These are phyloP conservation scores for Cladorrhinum sp. DNA, from an alignment of 2,329 filamentous ascomycete genomes.

Conservation along the genomic window DNA sequence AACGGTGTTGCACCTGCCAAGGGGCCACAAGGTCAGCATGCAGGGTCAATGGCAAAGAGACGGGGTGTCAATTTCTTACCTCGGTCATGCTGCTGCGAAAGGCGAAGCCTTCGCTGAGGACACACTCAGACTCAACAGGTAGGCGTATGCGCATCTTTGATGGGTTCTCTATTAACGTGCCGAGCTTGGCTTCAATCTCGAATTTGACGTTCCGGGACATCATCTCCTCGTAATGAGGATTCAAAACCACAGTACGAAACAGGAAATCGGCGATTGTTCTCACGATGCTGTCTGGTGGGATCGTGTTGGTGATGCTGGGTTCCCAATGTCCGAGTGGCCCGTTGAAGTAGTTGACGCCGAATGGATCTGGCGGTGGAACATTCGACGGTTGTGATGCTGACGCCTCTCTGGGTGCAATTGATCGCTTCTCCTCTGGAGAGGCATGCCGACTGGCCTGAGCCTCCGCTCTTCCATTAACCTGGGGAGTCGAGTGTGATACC, in stretches of 20 bases:
- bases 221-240: slow-evolving; percentile 63
- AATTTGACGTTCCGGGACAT: slow-evolving; percentile 66
- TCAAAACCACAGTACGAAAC: slow-evolving; percentile 66
- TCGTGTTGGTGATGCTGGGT: slow-evolving; percentile 63
- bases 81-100: slow-evolving; percentile 92
- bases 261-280: slow-evolving; percentile 78
- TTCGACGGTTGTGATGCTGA: slow-evolving; percentile 25
- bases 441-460: slow-evolving; percentile 41
- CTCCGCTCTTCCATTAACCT: slow-evolving; percentile 40
- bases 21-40: slow-evolving; percentile 4
- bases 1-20: slow-evolving; percentile 70
- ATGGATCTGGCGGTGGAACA: slow-evolving; percentile 16
- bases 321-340: slow-evolving; percentile 58
- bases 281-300: slow-evolving; percentile 72
- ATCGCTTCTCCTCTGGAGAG: slow-evolving; percentile 46
- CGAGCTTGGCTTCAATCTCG: slow-evolving; percentile 93
- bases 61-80: slow-evolving; percentile 52
- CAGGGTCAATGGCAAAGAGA: too few relatives aligned
- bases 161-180: slow-evolving; percentile 71
- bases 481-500: slow-evolving; percentile 26
- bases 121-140: slow-evolving; percentile 66
- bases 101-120: slow-evolving; percentile 61
- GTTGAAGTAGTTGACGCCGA: slow-evolving; percentile 14
- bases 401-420: slow-evolving; percentile 26
- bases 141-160: slow-evolving; percentile 67